phyloP scores from a whole-genome alignment of 2,329 filamentous ascomycete species.

The Amauroascus niger region DNA sequence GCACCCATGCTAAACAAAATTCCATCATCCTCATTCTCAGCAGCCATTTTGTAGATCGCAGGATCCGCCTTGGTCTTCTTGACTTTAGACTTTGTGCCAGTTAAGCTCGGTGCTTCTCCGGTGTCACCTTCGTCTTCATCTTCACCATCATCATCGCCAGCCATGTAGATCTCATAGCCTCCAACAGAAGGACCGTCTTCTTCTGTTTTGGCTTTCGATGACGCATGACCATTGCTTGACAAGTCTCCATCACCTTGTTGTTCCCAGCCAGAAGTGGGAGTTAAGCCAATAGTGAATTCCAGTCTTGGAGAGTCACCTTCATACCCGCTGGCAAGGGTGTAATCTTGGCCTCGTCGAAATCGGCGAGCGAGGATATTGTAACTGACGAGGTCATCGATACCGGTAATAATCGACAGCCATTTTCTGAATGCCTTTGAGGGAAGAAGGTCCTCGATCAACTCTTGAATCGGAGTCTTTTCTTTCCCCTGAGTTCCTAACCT shows the following conservation, averaged over 20 bases:
- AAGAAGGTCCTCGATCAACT: slow-evolving; percentile 71
- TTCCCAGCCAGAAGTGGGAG: slow-evolving; percentile 77
- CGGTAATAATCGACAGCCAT: slow-evolving; percentile 78
- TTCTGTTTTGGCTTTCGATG: slow-evolving; percentile 27
- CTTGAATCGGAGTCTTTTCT: slow-evolving; percentile 52
- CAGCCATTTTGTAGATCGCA: slow-evolving; percentile 70
- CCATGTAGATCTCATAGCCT: slow-evolving; percentile 73
- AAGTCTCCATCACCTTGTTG: slow-evolving; percentile 52
- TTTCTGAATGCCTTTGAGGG: slow-evolving; percentile 79
- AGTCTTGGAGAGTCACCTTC: slow-evolving; percentile 61
- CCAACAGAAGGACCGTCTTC: slow-evolving; percentile 36
- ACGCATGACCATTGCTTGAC: slow-evolving; percentile 23
- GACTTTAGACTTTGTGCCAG: slow-evolving; percentile 25
- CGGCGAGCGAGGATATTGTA: slow-evolving; percentile 72
- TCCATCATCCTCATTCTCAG: slow-evolving; percentile 59
- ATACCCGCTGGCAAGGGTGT: slow-evolving; percentile 83
- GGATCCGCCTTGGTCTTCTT: slow-evolving; percentile 50
- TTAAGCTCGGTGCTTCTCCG: slow-evolving; percentile 25
- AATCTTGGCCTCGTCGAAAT: slow-evolving; percentile 80
- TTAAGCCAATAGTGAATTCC: slow-evolving; percentile 79
- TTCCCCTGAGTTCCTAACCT: slow-evolving; percentile 24
- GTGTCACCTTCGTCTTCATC: slow-evolving; percentile 44
- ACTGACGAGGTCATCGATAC: slow-evolving; percentile 55
- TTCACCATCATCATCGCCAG: slow-evolving; percentile 62
- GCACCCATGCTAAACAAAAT: slow-evolving; percentile 60